Base-by-base conservation (phyloP, 1,139 yeast genomes). In the Protomyces pachydermus region DNA sequence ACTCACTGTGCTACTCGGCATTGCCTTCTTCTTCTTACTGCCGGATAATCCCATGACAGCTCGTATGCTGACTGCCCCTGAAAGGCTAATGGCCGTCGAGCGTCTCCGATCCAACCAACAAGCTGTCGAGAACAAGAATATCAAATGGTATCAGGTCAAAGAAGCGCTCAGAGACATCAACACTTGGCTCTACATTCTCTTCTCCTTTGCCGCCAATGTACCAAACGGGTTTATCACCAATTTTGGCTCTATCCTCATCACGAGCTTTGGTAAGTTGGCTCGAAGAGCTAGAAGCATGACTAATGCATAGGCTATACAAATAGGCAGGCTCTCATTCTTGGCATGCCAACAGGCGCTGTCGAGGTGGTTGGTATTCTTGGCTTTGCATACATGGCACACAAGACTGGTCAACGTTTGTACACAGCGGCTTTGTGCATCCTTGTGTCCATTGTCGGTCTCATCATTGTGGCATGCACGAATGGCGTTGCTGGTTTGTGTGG, bases 21-120 rank as follows among this genome's bases (percentile, higher is more conserved):
- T 52, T 56, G 37, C 81, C 4, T 76, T 83, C 56, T 74, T 72
- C 66, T 66, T 80, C 34, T 75, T 78, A 60, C 71, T 84, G 54
- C 88, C 88, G 1, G 83, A 82, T 69, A 75, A 77, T 46, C 86
- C 86, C 42, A 75, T 81, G n/a, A 72, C 74, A 42, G 85, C 86
- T 2, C 78, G 82, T 79, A 82, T 80, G 69, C 76, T 84, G 56
- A 75, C 76, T 12, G 80, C 78, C 9, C 76, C 78, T 42, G 88
- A 85, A 67, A 81, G 80, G 72, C 72, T 77, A 65, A 75, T 81
- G 73, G 80, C 81, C n/a, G 78, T 83, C 39, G 81, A 82, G 60
- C 77, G 83, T 66, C 82, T 85, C 75, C 74, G 78, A 65, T 71
- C 72, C 39, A 80, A 80, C 68, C 77, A 78, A 67, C 76, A 75